phyloP scores from a whole-genome alignment of 805 yeast species.

The Cyberlindnera subsufficiens region DNA sequence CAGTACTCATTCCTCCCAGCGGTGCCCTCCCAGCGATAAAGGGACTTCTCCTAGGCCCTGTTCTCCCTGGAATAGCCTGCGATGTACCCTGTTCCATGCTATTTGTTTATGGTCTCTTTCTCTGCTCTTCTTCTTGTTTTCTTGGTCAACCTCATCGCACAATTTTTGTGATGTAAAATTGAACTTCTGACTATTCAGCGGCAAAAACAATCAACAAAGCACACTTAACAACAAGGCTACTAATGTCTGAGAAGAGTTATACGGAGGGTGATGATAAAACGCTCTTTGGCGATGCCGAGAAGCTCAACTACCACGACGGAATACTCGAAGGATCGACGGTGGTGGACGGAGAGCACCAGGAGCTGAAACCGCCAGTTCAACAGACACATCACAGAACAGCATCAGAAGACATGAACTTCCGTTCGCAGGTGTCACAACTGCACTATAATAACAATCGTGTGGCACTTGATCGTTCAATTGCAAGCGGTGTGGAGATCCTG shows the following conservation, averaged over 20 bases:
- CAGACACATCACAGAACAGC: conserved; percentile 16
- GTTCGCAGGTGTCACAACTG: conserved; percentile 62
- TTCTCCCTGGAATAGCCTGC: conserved; percentile 2
- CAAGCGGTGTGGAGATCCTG: conserved; percentile 45
- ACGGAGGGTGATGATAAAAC: conserved; percentile 7
- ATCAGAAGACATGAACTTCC: conserved; percentile 30
- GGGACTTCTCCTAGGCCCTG: conserved; percentile 2
- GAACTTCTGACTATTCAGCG: no score
- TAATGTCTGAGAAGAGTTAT: background rate
- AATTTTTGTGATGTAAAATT: background rate
- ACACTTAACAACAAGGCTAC: background rate
- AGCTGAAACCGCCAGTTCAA: conserved; percentile 1
- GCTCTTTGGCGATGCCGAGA: conserved; percentile 15
- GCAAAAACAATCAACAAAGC: background rate
- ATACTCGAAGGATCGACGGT: conserved; percentile 23
- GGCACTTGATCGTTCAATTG: conserved; percentile 56
- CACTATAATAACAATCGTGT: conserved; percentile 71
- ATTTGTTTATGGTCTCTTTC: background rate
- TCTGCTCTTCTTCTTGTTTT: background rate
- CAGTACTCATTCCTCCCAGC: background rate
- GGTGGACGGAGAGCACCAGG: conserved; percentile 16
- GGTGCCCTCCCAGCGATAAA: conserved; percentile 2
- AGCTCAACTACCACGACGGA: conserved; percentile 22
- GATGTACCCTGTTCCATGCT: no score
- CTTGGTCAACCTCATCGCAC: background rate